Percentiles rank a stretch among this genome's conserved stretches.
Evolutionary conservation across 257 asterid species (phyloP).

Genomic region (Solanum medicagineum): DNA sequence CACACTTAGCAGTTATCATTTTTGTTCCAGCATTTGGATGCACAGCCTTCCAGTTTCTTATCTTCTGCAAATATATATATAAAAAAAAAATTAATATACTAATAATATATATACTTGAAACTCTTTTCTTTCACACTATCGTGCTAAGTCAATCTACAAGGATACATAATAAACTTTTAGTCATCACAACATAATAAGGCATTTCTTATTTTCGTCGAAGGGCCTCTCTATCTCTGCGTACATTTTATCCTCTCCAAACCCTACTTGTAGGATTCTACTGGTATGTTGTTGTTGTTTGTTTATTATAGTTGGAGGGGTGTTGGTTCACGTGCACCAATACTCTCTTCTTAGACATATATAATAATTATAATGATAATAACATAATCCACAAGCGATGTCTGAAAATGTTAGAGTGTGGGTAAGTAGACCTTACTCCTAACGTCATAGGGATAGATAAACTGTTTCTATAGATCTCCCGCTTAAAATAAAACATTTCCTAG

Average conservation of each 20-base stretch:
- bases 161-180: neutral
- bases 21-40: neutral
- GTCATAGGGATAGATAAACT: rapidly evolving
- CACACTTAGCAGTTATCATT: neutral
- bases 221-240: too few relatives aligned
- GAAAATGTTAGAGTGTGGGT: too few relatives aligned
- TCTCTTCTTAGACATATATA: neutral
- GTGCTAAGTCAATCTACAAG: neutral
- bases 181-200: neutral
- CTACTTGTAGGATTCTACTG: too few relatives aligned
- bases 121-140: neutral
- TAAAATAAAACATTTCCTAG: neutral
- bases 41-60: neutral
- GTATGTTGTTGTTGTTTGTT: too few relatives aligned
- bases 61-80: neutral
- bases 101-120: neutral
- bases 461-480: neutral
- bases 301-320: neutral
- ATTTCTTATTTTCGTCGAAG: neutral
- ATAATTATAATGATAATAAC: too few relatives aligned
- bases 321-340: neutral
- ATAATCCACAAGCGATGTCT: too few relatives aligned
- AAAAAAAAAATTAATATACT: neutral
- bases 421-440: neutral
- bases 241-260: too few relatives aligned